A percentile compares a stretch with the other conserved stretches of the same genome.
Evolutionary conservation across 148 eudicot species (phyloP).

Genomic region (Hydrangea macrophylla): DNA sequence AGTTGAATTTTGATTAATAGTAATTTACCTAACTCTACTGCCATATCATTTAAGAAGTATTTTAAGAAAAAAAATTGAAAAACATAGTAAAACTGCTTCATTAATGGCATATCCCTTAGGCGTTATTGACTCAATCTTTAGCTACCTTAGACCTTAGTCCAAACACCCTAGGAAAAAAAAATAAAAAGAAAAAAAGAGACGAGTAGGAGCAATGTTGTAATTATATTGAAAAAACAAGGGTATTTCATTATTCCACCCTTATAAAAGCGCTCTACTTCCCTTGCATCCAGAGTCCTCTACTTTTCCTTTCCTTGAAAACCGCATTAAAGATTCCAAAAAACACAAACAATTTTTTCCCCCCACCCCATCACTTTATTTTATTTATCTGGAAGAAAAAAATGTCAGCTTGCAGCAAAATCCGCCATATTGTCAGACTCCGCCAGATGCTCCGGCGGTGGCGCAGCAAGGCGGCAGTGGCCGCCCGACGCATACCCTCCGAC

Average conservation of each 20-base stretch:
- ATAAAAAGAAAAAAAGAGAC: no score
- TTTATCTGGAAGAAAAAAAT: conserved; percentile 21
- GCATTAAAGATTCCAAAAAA: neutral
- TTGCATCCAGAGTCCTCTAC: conserved; percentile 10
- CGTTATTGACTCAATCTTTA: no score
- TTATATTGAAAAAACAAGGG: conserved; percentile 15
- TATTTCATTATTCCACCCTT: neutral
- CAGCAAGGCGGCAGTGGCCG: conserved; percentile 36
- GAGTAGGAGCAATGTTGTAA: conserved; percentile 5
- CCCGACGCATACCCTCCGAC: conserved; percentile 48
- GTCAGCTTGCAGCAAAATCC: conserved; percentile 65
- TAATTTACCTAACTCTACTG: no score
- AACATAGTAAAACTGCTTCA: no score
- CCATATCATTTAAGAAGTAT: no score
- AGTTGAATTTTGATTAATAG: no score
- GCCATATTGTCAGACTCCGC: conserved; percentile 68
- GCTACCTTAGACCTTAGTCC: no score
- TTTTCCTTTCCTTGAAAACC: neutral
- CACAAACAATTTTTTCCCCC: neutral
- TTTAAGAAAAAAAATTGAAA: no score
- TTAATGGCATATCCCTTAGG: no score
- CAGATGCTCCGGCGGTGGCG: conserved; percentile 69
- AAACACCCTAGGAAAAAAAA: no score
- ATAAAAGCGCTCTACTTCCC: conserved; percentile 17
- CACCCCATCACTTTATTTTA: neutral